Conservation (phyloP, 129 eudicot species). For the Tagetes patula region DNA sequence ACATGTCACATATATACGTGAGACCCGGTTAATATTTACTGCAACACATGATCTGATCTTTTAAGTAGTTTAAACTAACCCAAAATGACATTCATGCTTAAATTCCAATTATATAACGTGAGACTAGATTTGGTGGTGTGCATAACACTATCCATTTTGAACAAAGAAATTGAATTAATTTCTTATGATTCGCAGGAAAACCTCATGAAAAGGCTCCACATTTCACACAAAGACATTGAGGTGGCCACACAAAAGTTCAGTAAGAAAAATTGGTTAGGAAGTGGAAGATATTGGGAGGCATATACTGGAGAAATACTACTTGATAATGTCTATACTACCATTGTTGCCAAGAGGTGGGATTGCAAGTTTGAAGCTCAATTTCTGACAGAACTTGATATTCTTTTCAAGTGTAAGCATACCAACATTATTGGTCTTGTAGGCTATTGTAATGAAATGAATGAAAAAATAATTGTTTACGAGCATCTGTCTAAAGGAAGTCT, state of each 20-base stretch:
- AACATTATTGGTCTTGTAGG: slow-evolving; percentile 4
- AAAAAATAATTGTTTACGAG: neutral
- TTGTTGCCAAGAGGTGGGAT: slow-evolving; percentile 9
- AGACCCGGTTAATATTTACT: too few relatives aligned
- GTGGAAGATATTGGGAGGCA: neutral
- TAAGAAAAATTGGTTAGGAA: neutral
- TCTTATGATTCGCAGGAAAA: neutral
- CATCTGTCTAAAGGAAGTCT: slow-evolving; percentile 10
- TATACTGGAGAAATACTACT: neutral
- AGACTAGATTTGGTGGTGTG: too few relatives aligned
- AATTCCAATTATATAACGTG: too few relatives aligned
- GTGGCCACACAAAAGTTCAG: neutral
- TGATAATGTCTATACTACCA: neutral
- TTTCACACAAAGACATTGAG: neutral
- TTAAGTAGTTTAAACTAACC: too few relatives aligned
- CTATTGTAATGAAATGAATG: neutral
- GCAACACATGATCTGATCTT: too few relatives aligned
- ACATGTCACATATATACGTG: too few relatives aligned
- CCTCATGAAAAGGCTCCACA: neutral
- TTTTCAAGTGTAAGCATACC: neutral
- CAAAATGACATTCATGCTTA: too few relatives aligned
- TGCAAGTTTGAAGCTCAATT: neutral
- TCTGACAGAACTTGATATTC: neutral
- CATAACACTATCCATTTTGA: too few relatives aligned
- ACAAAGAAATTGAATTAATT: neutral